Base-by-base conservation (phyloP, 1,284 basidiomycete genomes). In the Hypsizygus ulmarius region DNA sequence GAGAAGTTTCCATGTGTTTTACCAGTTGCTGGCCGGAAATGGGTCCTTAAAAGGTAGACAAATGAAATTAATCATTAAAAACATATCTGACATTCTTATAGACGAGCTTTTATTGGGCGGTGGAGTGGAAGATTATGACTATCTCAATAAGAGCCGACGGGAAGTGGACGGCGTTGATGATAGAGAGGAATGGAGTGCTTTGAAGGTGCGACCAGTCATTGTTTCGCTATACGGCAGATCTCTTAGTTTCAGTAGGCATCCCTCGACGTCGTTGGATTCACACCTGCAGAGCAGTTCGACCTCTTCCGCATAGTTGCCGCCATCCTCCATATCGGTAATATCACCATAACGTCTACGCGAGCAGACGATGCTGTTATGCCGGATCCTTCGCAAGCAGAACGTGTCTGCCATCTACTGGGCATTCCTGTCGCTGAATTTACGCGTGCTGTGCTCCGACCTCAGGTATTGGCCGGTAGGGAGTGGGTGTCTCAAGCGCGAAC, bases 121-220 rank as follows among this genome's bases (percentile, higher is more conserved):
- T 18, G 78, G 74, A 15, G 77, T 93, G 0, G 90, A 89, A 50
- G 80, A 94, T 56, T 99, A 95, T 59, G 89, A 90, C 53, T 98
- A 92, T 64, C 77, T 99, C 41, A 95, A 93, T 64, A 88, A 88
- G 68, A 94, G 92, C 38, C 73, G 93, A 59, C 75, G 88, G 49
- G 86, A 96, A 59, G 88, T 99, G 15, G 96, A 99, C 54, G 97
- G 97, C 1, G 90, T 99, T 32, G 87, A 99, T 62, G 97, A 99
- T 67, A 72, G 72, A 25, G 83, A 89, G 50, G 97, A 99, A 65
- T 99, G 93, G 93, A 73, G 75, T 38, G 65, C 80, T 4, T 74
- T 99, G 30, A 84, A 84, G 70, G 91, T 88, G 59, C 57, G 68
- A 61, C 11, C 5, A 28, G 41, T 50, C 51, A 32, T 39, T 15